Percentiles rank a stretch among this genome's conserved stretches.
These are phyloP conservation scores for Eutypa lata DNA, from an alignment of 2,329 filamentous ascomycete species.

Conservation along the genomic window DNA sequence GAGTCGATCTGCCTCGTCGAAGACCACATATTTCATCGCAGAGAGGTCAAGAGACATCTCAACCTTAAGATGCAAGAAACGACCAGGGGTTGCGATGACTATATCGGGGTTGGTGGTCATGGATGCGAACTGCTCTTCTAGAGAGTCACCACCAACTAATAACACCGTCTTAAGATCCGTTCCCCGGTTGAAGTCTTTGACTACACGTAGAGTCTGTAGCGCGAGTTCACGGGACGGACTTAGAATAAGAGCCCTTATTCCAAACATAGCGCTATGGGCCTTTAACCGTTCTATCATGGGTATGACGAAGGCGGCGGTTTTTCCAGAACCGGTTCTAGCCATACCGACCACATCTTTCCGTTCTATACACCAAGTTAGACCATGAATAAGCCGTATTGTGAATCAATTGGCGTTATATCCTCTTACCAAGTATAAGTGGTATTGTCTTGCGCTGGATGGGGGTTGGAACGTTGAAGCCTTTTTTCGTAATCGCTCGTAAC, in stretches of 20 bases:
- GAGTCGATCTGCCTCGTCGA: slow-evolving; percentile 93
- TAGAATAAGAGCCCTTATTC: slow-evolving; percentile 80
- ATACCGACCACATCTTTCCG: slow-evolving; percentile 97
- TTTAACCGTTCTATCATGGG: slow-evolving; percentile 96
- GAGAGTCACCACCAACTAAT: slow-evolving; percentile 80
- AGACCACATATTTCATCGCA: slow-evolving; percentile 90
- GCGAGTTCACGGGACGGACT: slow-evolving; percentile 93
- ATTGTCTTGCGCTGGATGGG: slow-evolving; percentile 98
- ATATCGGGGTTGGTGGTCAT: slow-evolving; percentile 97
- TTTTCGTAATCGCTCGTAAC: slow-evolving; percentile 85
- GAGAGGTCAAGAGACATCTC: slow-evolving; percentile 93
- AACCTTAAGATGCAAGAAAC: slow-evolving; percentile 93
- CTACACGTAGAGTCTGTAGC: slow-evolving; percentile 90
- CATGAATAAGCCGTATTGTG: not conserved
- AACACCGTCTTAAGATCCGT: slow-evolving; percentile 87
- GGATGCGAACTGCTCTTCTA: slow-evolving; percentile 85
- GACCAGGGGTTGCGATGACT: slow-evolving; percentile 92
- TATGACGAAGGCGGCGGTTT: slow-evolving; percentile 96
- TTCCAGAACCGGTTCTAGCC: slow-evolving; percentile 97
- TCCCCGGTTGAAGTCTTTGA: slow-evolving; percentile 87
- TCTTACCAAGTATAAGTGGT: slow-evolving; percentile 59
- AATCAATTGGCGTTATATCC: not conserved
- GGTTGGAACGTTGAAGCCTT: slow-evolving; percentile 93
- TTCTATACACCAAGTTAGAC: slow-evolving; percentile 49
- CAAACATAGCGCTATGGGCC: slow-evolving; percentile 81